Evolutionary conservation across 345 rosid genomes (phyloP).

Genomic region (Gynandropsis gynandra): DNA sequence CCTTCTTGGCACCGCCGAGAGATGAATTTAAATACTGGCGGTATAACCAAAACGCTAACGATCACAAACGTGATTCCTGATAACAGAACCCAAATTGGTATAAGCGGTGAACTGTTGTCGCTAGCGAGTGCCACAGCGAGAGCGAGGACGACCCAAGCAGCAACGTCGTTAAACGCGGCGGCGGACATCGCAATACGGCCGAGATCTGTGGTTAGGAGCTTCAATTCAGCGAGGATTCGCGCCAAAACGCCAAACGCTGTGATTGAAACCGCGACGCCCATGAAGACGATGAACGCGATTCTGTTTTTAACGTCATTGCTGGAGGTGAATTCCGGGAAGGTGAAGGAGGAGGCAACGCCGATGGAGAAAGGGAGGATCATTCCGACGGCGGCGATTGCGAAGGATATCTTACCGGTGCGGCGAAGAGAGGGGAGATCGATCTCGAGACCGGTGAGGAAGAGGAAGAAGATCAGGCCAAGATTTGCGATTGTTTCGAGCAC

Average conservation of each 20-base stretch:
- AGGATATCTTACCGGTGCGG: constrained; percentile 49
- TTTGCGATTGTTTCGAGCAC: constrained; percentile 73
- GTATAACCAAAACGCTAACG: constrained; percentile 29
- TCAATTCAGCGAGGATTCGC: constrained; percentile 77
- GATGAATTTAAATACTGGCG: constrained; percentile 48
- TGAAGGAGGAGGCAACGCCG: constrained; percentile 58
- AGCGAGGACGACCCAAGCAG: constrained; percentile 81
- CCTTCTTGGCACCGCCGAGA: constrained; percentile 65
- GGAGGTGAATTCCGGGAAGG: constrained; percentile 37
- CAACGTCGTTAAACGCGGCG: constrained; percentile 70
- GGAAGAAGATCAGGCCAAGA: constrained; percentile 70
- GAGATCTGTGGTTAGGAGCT: constrained; percentile 70
- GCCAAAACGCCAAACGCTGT: constrained; percentile 85
- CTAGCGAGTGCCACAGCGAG: constrained; percentile 70
- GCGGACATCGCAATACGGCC: constrained; percentile 78
- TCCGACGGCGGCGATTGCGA: constrained; percentile 61
- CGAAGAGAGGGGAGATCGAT: constrained; percentile 46
- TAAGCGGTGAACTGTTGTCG: constrained; percentile 40
- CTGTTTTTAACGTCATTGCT: constrained; percentile 23
- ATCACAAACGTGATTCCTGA: constrained; percentile 47
- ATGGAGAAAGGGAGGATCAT: constrained; percentile 49
- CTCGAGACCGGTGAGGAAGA: constrained; percentile 69
- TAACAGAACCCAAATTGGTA: constrained; percentile 64
- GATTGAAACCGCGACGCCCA: constrained; percentile 79
- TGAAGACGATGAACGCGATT: constrained; percentile 64